Base-by-base conservation (phyloP, 2,329 filamentous ascomycete species). In the Colletotrichum chlorophyti region DNA sequence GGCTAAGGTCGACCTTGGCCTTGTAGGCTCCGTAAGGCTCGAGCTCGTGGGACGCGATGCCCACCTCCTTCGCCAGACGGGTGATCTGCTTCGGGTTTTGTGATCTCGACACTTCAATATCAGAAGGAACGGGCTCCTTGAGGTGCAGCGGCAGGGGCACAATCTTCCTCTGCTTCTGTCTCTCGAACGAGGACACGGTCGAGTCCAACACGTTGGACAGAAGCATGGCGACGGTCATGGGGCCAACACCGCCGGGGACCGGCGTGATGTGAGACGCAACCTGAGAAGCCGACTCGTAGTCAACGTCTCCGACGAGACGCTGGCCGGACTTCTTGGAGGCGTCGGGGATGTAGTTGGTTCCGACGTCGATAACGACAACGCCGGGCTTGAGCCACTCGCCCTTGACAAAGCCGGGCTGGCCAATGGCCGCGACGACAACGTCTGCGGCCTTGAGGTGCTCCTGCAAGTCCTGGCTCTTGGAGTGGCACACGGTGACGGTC, bases 191-290 rank as follows among this genome's bases (percentile, higher is more conserved):
- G 55, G 84, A 79, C 45, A 88, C 89, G 31, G 95, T 90, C 29
- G 94, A 89, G 66, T 94, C 90, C 53, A 98, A 90, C 8, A 98
- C 93, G 70, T 99, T 99, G 75, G 96, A 91, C 67, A 99, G 80
- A 43, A 99, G 82, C 95, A 99, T 99, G 60, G 95, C 95, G 63
- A 99, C 93, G 3, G 95, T 99, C 95, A 99, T 99, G 47, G 95
- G 95, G 0, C 95, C 95, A 58, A 99, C 95, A 74, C 95, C 95
- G 55, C 95, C 95, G 2, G 95, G 95, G 2, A 99, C 95, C 1
- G 95, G 95, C 3, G 95, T 99, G 69, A 99, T 97, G 69, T 91
- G 85, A 3, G 93, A 97, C 17, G 93, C 95, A 37, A 97, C 90
- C 71, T 96, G 82, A 14, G 83, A 83, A 14, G 94, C 94, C 38